These are phyloP conservation scores for Kregervanrija delftensis DNA, from an alignment of 805 yeast genomes.

Conservation along the genomic window DNA sequence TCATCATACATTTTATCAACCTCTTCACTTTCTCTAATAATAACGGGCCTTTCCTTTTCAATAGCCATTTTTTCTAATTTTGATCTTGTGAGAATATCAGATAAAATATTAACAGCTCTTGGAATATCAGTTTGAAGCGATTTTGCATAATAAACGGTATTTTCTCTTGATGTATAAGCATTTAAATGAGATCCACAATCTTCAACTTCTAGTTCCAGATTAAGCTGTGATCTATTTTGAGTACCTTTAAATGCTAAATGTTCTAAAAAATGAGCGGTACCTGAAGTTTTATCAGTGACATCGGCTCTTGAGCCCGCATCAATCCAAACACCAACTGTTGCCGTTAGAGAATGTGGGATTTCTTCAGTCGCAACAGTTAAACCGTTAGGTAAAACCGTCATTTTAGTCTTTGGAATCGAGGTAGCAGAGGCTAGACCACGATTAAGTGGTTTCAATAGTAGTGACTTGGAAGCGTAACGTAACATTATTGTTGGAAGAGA, in stretches of 20 bases:
- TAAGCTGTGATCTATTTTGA: constrained; percentile 65
- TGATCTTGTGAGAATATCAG: constrained; percentile 85
- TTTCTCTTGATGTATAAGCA: constrained; percentile 98
- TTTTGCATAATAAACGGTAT: constrained; percentile 94
- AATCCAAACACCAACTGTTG: constrained; percentile 97
- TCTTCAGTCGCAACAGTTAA: constrained; percentile 88
- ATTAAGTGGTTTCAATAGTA: background rate
- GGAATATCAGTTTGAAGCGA: constrained; percentile 76
- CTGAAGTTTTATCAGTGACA: constrained; percentile 66
- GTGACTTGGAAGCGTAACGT: constrained; percentile 1
- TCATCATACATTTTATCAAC: constrained; percentile 98
- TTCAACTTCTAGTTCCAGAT: constrained; percentile 88
- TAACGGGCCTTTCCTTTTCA: constrained; percentile 94
- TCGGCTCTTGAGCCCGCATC: constrained; percentile 99
- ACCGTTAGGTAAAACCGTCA: constrained; percentile 82
- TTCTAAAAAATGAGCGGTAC: constrained; percentile 96
- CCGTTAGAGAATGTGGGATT: constrained; percentile 83
- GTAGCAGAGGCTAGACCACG: background rate
- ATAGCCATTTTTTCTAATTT: constrained; percentile 77
- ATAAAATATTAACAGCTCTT: constrained; percentile 75
- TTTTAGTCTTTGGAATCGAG: constrained; percentile 42
- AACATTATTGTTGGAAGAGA: background rate
- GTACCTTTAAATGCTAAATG: constrained; percentile 98
- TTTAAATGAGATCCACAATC: constrained; percentile 94
- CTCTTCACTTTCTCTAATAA: constrained; percentile 93